Evolutionary conservation across 192 early-diverging fungal genomes (phyloP).

Genomic region (Coemansia sp.): DNA sequence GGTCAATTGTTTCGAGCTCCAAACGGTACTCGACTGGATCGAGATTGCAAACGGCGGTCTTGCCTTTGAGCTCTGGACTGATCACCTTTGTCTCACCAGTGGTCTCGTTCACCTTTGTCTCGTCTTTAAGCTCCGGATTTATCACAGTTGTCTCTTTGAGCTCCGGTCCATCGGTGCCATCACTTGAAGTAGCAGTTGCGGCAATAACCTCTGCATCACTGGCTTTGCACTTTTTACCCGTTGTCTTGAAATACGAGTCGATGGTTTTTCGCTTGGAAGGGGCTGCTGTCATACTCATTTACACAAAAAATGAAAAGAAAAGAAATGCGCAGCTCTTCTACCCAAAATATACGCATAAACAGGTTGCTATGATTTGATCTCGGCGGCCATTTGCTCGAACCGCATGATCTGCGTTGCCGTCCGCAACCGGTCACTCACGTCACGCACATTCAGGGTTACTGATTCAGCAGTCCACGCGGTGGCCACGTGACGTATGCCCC

Average conservation of each 20-base stretch:
- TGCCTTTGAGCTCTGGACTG: background rate
- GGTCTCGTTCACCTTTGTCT: too few relatives aligned
- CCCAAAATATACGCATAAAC: too few relatives aligned
- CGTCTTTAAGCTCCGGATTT: too few relatives aligned
- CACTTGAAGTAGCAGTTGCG: too few relatives aligned
- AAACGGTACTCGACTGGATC: conserved; percentile 27
- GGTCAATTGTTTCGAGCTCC: conserved; percentile 70
- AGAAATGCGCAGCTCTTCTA: background rate
- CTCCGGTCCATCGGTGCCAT: too few relatives aligned
- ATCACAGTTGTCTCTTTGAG: too few relatives aligned
- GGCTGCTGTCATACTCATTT: background rate
- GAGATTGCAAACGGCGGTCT: background rate
- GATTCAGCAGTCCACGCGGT: background rate
- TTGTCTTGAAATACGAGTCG: conserved; percentile 32
- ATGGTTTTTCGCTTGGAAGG: conserved; percentile 39
- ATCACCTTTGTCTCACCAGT: too few relatives aligned
- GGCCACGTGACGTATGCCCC: background rate
- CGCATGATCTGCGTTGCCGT: conserved; percentile 5
- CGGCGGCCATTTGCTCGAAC: conserved; percentile 14
- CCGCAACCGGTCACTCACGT: background rate
- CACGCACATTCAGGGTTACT: background rate
- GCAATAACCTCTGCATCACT: too few relatives aligned
- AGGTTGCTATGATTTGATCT: background rate
- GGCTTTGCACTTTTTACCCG: background rate
- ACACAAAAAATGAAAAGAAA: conserved; percentile 7